phyloP scores from a whole-genome alignment of 2,329 filamentous ascomycete genomes.

The Setomelanomma holmii region DNA sequence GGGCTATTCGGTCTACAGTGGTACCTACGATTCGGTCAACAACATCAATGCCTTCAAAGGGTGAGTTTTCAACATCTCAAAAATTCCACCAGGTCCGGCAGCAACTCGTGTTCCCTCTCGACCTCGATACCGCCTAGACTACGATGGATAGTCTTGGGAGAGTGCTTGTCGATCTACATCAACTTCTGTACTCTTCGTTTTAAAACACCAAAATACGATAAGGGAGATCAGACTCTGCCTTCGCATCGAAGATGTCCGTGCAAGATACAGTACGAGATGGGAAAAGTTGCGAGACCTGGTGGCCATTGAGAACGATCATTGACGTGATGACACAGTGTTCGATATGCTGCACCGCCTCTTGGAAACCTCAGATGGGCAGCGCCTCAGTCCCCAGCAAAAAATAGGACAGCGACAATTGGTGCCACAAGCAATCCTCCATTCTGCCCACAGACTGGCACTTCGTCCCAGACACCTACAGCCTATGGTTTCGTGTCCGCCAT shows the following conservation, averaged over 20 bases:
- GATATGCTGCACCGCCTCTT: slow-evolving; percentile 61
- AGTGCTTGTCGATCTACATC: no score
- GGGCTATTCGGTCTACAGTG: slow-evolving; percentile 42
- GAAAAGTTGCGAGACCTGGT: no score
- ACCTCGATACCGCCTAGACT: no score
- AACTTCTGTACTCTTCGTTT: no score
- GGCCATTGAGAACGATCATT: no score
- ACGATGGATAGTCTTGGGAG: no score
- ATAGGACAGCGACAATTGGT: slow-evolving; percentile 51
- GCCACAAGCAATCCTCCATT: slow-evolving; percentile 53
- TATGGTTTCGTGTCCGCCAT: slow-evolving; percentile 42
- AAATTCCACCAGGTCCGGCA: no score
- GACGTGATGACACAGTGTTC: slow-evolving; percentile 44
- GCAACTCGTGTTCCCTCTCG: no score
- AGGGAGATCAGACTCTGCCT: no score
- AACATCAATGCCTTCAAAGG: slow-evolving; percentile 44
- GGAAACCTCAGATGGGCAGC: slow-evolving; percentile 60
- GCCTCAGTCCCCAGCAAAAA: slow-evolving; percentile 53
- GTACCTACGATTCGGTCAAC: slow-evolving; percentile 28
- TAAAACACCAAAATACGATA: no score
- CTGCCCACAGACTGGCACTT: slow-evolving; percentile 44
- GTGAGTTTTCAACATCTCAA: slow-evolving; percentile 14
- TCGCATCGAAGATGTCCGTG: no score
- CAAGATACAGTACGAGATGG: no score
- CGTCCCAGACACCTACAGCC: slow-evolving; percentile 29